phyloP scores from a whole-genome alignment of 352 stramenopile genomes.

The Discostella stelligera region DNA sequence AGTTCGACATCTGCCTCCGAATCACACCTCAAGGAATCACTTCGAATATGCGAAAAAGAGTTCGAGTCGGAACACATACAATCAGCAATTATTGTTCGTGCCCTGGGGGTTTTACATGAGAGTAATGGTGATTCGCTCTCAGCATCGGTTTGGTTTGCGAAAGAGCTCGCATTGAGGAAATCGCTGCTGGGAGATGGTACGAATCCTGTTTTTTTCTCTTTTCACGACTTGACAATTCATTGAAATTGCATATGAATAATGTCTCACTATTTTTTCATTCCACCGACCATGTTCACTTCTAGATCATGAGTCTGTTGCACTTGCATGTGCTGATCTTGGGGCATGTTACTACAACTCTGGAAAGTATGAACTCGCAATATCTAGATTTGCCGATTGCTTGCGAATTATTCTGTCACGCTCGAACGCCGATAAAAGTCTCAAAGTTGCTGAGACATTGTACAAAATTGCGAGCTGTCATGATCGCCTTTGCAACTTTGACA shows the following conservation, averaged over 20 bases:
- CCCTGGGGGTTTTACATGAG: conserved; percentile 54
- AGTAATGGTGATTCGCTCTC: conserved; percentile 52
- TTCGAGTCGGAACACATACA: conserved; percentile 46
- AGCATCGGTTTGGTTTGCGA: conserved; percentile 51
- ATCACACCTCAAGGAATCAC: conserved; percentile 47
- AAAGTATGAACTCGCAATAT: conserved; percentile 58
- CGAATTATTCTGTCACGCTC: conserved; percentile 35
- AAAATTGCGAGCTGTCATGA: conserved; percentile 69
- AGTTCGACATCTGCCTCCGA: conserved; percentile 5
- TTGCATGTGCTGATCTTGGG: conserved; percentile 47
- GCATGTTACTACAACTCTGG: conserved; percentile 58
- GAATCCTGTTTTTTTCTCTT: conserved; percentile 4
- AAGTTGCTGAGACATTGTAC: conserved; percentile 56
- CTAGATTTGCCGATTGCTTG: conserved; percentile 48
- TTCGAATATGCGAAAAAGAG: conserved; percentile 42
- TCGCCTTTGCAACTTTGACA: conserved; percentile 54
- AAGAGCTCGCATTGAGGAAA: conserved; percentile 49
- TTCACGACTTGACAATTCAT: not conserved
- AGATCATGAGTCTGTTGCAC: conserved; percentile 47
- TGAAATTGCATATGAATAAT: conserved; percentile 3
- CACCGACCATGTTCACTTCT: not conserved
- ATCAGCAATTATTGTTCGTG: conserved; percentile 51
- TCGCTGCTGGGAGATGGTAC: conserved; percentile 53
- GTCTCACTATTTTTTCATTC: not conserved
- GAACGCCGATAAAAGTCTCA: conserved; percentile 25